Percentiles rank a stretch among this genome's conserved stretches.
Conservation (phyloP, 1,284 basidiomycete species). For the Neonothopanus nambi region DNA sequence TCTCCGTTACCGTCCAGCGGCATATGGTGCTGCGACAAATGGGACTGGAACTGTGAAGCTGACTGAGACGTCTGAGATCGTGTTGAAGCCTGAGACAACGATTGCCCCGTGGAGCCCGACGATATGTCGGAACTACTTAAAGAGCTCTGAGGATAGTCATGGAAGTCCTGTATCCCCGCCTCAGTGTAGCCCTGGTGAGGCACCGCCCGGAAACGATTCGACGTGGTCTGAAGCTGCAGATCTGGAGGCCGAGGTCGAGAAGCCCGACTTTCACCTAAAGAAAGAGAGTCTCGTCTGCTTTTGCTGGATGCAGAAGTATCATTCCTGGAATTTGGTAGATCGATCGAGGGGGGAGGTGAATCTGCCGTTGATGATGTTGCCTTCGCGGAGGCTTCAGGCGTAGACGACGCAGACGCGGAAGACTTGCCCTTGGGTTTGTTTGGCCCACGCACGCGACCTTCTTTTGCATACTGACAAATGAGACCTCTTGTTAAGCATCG, state of each 20-base stretch:
- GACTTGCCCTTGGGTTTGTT: slow-evolving; percentile 44
- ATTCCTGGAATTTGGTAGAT: slow-evolving; percentile 8
- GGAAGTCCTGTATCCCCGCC: background rate
- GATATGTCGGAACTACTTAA: background rate
- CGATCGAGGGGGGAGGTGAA: slow-evolving; percentile 21
- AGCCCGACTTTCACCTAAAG: slow-evolving; percentile 23
- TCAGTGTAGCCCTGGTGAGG: background rate
- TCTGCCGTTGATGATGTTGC: slow-evolving; percentile 4
- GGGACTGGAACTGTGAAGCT: background rate
- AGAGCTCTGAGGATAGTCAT: background rate
- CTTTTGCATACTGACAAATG: slow-evolving; percentile 58
- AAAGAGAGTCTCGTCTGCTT: slow-evolving; percentile 17
- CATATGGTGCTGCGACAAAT: no score
- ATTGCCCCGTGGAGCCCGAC: background rate
- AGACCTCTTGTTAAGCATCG: slow-evolving; percentile 52
- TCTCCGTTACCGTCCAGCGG: no score
- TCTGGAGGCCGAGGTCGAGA: slow-evolving; percentile 28
- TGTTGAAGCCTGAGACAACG: background rate
- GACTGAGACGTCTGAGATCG: no score
- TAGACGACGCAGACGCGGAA: background rate
- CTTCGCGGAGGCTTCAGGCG: background rate
- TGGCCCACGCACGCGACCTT: slow-evolving; percentile 62
- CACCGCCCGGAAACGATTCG: background rate
- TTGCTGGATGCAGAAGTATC: background rate
- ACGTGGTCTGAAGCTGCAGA: slow-evolving; percentile 24